Evolutionary conservation across 2,329 filamentous ascomycete genomes (phyloP).

Genomic region (Fusarium foetens): DNA sequence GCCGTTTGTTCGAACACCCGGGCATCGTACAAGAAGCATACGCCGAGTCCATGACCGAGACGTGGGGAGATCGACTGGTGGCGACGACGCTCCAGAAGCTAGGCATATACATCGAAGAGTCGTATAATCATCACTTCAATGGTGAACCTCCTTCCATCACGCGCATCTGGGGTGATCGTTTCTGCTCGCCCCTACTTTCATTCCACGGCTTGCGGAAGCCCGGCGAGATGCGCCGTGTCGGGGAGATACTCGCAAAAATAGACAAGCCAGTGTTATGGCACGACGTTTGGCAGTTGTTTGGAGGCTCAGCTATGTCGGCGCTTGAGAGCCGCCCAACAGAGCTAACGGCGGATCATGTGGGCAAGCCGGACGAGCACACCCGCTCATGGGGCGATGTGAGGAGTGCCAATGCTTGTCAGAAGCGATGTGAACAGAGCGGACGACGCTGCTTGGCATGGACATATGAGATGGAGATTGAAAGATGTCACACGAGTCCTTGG

Average conservation of each 20-base stretch:
- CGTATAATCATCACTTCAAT: constrained; percentile 65
- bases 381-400: constrained; percentile 51
- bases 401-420: constrained; percentile 56
- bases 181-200: constrained; percentile 65
- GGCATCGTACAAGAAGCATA: constrained; percentile 58
- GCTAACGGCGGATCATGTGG: constrained; percentile 60
- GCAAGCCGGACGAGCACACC: constrained; percentile 57
- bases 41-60: constrained; percentile 60
- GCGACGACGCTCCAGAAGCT: constrained; percentile 63
- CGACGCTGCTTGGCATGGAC: constrained; percentile 62
- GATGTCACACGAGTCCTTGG: constrained; percentile 62
- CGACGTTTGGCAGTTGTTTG: constrained; percentile 62
- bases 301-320: constrained; percentile 51
- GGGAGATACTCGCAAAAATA: constrained; percentile 53
- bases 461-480: constrained; percentile 53
- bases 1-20: constrained; percentile 56
- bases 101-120: constrained; percentile 66
- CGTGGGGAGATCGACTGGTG: constrained; percentile 65
- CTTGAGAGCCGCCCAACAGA: constrained; percentile 52
- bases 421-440: constrained; percentile 53
- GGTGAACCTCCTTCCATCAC: constrained; percentile 62
- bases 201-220: constrained; percentile 62
- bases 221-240: constrained; percentile 58
- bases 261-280: constrained; percentile 59
- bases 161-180: constrained; percentile 59